phyloP scores from a whole-genome alignment of 345 rosid genomes.

The Eucalyptus grandis region DNA sequence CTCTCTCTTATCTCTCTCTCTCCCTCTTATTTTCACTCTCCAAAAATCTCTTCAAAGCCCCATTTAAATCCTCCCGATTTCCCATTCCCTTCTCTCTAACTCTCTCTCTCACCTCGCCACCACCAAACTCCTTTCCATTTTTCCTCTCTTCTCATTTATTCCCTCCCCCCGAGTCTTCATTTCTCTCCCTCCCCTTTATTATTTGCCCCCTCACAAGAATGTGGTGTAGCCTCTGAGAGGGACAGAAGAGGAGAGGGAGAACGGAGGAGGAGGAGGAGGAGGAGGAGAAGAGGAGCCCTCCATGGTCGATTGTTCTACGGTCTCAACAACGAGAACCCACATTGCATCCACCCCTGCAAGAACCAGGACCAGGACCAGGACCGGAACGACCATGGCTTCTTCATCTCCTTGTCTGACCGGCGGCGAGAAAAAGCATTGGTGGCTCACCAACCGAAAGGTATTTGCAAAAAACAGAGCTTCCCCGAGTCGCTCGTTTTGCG shows the following conservation, averaged over 20 bases:
- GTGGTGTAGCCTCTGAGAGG: constrained; percentile 5
- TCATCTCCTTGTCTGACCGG: constrained; percentile 19
- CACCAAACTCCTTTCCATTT: neutral
- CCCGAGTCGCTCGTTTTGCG: neutral
- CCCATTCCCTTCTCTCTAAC: neutral
- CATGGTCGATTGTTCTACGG: constrained; percentile 1
- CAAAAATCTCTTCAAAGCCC: neutral
- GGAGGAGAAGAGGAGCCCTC: neutral
- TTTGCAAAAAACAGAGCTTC: neutral
- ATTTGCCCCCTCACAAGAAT: constrained; percentile 1
- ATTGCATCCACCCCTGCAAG: neutral
- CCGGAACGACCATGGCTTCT: constrained; percentile 15
- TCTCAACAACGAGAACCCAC: neutral
- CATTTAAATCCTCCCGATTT: neutral
- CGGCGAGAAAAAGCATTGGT: constrained; percentile 62
- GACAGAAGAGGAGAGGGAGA: neutral
- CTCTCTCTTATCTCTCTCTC: neutral
- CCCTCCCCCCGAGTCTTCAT: constrained; percentile 7
- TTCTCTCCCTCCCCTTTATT: constrained; percentile 10
- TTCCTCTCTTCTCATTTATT: neutral
- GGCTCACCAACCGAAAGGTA: constrained; percentile 88
- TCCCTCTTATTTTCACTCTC: neutral
- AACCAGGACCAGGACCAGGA: neutral
- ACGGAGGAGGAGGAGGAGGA: neutral
- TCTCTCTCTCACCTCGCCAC: neutral